phyloP scores from a whole-genome alignment of 352 stramenopile species.

The Thalassiosira mediterranea region DNA sequence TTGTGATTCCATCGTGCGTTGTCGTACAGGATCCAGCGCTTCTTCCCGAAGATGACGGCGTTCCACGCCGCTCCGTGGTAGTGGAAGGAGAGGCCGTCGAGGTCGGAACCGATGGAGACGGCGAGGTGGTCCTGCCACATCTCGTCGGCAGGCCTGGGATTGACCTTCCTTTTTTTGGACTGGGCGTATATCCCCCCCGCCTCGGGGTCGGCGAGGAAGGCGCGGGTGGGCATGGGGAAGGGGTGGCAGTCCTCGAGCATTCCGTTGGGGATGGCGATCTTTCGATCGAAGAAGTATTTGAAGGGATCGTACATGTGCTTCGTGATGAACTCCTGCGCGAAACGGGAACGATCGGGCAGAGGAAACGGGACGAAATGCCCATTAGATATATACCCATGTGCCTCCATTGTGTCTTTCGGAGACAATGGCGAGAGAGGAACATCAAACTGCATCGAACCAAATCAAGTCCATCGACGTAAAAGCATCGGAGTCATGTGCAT shows the following conservation, averaged over 20 bases:
- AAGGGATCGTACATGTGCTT: constrained; percentile 58
- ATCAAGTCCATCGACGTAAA: too few species aligned
- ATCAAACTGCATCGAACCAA: too few species aligned
- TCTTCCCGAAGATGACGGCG: constrained; percentile 37
- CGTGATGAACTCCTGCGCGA: constrained; percentile 46
- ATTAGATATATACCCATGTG: too few species aligned
- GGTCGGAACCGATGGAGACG: constrained; percentile 56
- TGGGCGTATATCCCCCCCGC: constrained; percentile 18
- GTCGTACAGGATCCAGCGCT: constrained; percentile 57
- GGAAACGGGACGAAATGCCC: too few species aligned
- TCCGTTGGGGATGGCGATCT: constrained; percentile 44
- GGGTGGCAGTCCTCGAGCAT: constrained; percentile 55
- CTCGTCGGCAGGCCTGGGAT: constrained; percentile 18
- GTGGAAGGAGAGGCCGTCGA: too few species aligned
- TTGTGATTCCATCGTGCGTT: constrained; percentile 37
- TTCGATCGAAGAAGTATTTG: constrained; percentile 66
- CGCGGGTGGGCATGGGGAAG: constrained; percentile 46
- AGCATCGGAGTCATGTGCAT: too few species aligned
- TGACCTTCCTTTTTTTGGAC: constrained; percentile 30
- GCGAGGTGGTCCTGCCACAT: constrained; percentile 55
- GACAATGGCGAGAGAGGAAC: too few species aligned
- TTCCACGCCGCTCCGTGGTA: constrained; percentile 49
- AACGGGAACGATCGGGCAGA: too few species aligned
- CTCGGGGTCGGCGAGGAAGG: constrained; percentile 13
- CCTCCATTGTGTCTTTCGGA: too few species aligned